Evolutionary conservation across 2,329 filamentous ascomycete species (phyloP).

Genomic region (Paraconiothyrium brasiliense): DNA sequence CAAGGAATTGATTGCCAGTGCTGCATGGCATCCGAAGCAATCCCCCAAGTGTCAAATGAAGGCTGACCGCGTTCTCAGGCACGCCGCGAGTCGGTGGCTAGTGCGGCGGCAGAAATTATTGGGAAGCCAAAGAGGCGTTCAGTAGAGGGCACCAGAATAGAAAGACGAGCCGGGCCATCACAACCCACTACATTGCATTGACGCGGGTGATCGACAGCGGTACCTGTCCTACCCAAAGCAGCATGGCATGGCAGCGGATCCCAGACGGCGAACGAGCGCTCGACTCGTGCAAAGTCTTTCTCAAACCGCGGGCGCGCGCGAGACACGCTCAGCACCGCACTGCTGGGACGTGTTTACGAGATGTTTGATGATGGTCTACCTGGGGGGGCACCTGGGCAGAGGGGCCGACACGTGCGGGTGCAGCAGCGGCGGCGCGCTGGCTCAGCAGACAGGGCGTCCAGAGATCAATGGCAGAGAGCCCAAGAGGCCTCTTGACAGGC

Average conservation of each 20-base stretch:
- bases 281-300: conserved; percentile 31
- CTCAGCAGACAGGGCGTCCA: neutral
- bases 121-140: conserved; percentile 34
- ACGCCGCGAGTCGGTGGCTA: conserved; percentile 29
- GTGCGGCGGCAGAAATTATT: conserved; percentile 37
- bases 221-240: conserved; percentile 25
- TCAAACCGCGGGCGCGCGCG: conserved; percentile 33
- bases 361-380: conserved; percentile 1
- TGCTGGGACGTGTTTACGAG: conserved; percentile 8
- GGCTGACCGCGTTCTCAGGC: conserved; percentile 29
- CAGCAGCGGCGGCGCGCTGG: conserved; percentile 14
- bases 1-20: conserved; percentile 25
- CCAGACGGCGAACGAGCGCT: conserved; percentile 16
- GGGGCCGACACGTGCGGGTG: conserved; percentile 19
- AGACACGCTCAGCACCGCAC: neutral
- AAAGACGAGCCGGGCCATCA: conserved; percentile 10
- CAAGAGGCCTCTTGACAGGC: conserved; percentile 37
- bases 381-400: conserved; percentile 5
- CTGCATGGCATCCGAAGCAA: conserved; percentile 28
- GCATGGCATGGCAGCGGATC: conserved; percentile 20
- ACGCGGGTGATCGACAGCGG: conserved; percentile 38
- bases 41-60: conserved; percentile 39
- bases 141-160: conserved; percentile 37
- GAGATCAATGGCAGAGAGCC: conserved; percentile 15
- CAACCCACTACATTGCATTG: conserved; percentile 15